A percentile compares a stretch with the other conserved stretches of the same genome.
phyloP scores from a whole-genome alignment of 805 yeast genomes.

The Ogataea paraovalis region DNA sequence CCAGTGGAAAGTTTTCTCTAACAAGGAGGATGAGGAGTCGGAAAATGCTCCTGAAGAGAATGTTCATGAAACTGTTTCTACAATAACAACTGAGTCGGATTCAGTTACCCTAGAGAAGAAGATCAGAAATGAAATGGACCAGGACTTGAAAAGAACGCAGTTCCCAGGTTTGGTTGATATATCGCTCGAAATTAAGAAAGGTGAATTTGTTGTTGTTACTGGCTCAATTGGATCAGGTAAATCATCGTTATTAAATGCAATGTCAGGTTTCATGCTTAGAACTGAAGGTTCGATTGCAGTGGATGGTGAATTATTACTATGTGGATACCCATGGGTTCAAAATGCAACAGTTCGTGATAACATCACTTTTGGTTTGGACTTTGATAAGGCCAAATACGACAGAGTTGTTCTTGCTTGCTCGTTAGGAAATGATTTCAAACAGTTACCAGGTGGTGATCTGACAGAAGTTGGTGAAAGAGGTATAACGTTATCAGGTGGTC shows the following conservation, averaged over 20 bases:
- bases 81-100: background rate
- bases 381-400: slow-evolving; percentile 47
- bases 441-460: slow-evolving; percentile 68
- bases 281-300: slow-evolving; percentile 47
- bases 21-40: slow-evolving; percentile 22
- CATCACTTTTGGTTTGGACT: slow-evolving; percentile 62
- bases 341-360: slow-evolving; percentile 76
- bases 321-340: slow-evolving; percentile 80
- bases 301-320: slow-evolving; percentile 47
- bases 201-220: slow-evolving; percentile 66
- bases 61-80: background rate
- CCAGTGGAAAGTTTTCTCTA: slow-evolving; percentile 56
- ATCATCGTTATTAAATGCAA: slow-evolving; percentile 64
- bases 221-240: slow-evolving; percentile 83
- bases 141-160: slow-evolving; percentile 18
- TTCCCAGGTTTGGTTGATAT: slow-evolving; percentile 49
- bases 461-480: slow-evolving; percentile 87
- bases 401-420: slow-evolving; percentile 63
- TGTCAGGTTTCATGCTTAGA: slow-evolving; percentile 68
- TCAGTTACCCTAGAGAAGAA: background rate
- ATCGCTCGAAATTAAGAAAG: slow-evolving; percentile 47
- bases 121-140: background rate
- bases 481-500: slow-evolving; percentile 84
- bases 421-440: slow-evolving; percentile 56
- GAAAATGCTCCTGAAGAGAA: background rate